Evolutionary conservation across 768 basidiomycete species (phyloP).

Genomic region (Naganishia vaughanmartiniae): DNA sequence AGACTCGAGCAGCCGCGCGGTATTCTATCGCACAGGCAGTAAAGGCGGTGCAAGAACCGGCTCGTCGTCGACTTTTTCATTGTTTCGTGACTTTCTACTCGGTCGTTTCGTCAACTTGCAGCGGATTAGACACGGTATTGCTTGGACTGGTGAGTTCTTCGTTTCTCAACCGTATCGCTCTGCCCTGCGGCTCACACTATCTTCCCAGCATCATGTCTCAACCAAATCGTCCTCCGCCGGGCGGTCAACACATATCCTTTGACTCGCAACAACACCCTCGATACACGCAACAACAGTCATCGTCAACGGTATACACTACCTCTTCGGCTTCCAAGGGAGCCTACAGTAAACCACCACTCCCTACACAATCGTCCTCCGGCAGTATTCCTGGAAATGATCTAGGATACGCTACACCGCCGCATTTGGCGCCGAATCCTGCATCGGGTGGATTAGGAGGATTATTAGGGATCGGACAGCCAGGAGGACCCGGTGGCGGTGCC

Average conservation of each 20-base stretch:
- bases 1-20: too few relatives aligned
- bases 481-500: conserved; percentile 27
- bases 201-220: conserved; percentile 4
- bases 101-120: background rate
- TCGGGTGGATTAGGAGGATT: conserved; percentile 18
- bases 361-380: background rate
- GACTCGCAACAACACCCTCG: conserved; percentile 21
- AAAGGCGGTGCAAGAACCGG: background rate
- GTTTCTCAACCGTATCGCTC: background rate
- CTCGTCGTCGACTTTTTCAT: background rate
- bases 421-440: conserved; percentile 13
- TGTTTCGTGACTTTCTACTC: background rate
- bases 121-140: background rate
- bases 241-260: conserved; percentile 19
- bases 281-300: conserved; percentile 3
- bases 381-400: conserved; percentile 11
- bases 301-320: conserved; percentile 13
- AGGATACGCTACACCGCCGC: conserved; percentile 4
- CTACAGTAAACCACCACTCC: conserved; percentile 11
- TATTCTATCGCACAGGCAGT: background rate
- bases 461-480: conserved; percentile 26
- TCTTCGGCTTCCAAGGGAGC: conserved; percentile 1
- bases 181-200: background rate
- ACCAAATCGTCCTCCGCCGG: conserved; percentile 17
- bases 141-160: background rate